A percentile compares a stretch with the other conserved stretches of the same genome.
Conservation (phyloP, 805 yeast species). For the Candida arabinofermentans region DNA sequence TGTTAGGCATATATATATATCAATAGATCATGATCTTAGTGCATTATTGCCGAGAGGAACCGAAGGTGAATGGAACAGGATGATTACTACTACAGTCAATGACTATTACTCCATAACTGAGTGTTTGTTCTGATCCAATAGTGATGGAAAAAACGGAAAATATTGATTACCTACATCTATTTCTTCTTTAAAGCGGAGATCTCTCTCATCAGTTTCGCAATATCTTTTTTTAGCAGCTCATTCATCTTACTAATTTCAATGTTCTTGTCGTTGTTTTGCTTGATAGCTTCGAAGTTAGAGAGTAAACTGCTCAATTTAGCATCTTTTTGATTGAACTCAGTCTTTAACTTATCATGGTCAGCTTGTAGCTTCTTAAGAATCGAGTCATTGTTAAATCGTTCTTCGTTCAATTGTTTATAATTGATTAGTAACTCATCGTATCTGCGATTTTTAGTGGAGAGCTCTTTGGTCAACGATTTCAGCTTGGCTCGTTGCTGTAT, state of each 20-base stretch:
- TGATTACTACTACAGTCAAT: too few relatives aligned
- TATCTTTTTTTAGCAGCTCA: constrained; percentile 24
- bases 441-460: constrained; percentile 11
- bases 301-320: constrained; percentile 19
- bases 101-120: too few relatives aligned
- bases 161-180: not conserved
- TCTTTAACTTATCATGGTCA: constrained; percentile 17
- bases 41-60: too few relatives aligned
- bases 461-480: constrained; percentile 12
- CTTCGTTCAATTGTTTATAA: constrained; percentile 32
- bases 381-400: constrained; percentile 26
- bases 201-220: constrained; percentile 20
- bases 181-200: constrained; percentile 13
- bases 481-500: constrained; percentile 10
- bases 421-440: constrained; percentile 29
- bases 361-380: constrained; percentile 16
- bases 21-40: too few relatives aligned
- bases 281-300: constrained; percentile 31
- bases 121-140: too few relatives aligned
- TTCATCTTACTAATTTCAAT: constrained; percentile 26
- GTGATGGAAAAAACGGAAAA: too few relatives aligned
- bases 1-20: too few relatives aligned
- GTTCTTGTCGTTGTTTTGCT: constrained; percentile 29
- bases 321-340: constrained; percentile 9
- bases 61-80: too few relatives aligned